Evolutionary conservation across 1,139 yeast genomes (phyloP), one percentile per base, ranked within the genome.

Genomic region (Geotrichum fermentans): DNA sequence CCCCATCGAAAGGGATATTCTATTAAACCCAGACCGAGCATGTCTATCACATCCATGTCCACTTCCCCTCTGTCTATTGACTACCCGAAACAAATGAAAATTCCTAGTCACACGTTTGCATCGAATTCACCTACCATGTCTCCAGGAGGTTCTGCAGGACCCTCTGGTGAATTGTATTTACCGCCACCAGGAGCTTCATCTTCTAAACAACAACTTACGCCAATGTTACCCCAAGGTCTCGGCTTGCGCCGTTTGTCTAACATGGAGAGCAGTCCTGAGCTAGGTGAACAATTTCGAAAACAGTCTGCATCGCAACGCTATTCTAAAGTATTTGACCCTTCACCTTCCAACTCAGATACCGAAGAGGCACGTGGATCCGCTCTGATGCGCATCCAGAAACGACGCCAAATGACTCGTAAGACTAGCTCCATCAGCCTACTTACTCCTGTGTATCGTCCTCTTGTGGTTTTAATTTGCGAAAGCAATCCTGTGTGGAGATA

Each of bases 401-500:
- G 87, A 56, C 69, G 88, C 47, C 82, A 77, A 58, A 72, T 78
- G 51, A 66, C 76, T 6, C 74, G 55, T 63, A 45, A 40, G 11
- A 14, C 36, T 2, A 34, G 47, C 8, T 13, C 42, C 13, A 33
- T 41, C 4, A 39, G 41, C 11, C 30, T 41, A 13, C 26, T 41
- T 10, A 53, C 50, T 72, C 73, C 54, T 47, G 48, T 46, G 1
- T 58, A 55, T 39, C 53, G 67, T 17, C 59, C 66, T 1, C 57
- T 85, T 53, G 94, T 87, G 63, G 81, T 88, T 2, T 69, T 90
- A 44, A 74, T 88, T 29, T 89, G 96, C 67, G 96, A 89, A 60
- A 89, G 94, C 2, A 86, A 86, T 53, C 92, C 96, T 0, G 83
- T 83, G 46, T 83, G 86, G 55, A 69, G 95, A 43, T 88, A 80